These are phyloP conservation scores for Arachis hypogaea DNA, from an alignment of 306 rosid genomes.

Conservation along the genomic window DNA sequence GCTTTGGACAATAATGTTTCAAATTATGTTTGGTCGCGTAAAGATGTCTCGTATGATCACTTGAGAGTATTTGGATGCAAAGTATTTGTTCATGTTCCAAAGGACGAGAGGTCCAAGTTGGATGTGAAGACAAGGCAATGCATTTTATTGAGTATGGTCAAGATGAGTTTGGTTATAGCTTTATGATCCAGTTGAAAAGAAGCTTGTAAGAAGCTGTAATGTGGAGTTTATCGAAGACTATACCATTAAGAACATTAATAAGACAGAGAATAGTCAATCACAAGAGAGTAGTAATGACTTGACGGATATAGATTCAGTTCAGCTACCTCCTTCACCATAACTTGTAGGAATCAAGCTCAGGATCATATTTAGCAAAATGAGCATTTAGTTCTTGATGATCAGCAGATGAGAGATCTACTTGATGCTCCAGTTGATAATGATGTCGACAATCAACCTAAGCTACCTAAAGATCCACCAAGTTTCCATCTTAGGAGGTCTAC, in stretches of 20 bases:
- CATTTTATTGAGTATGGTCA: not conserved
- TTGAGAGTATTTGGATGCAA: not conserved
- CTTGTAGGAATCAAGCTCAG: not conserved
- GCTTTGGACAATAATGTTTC: not conserved
- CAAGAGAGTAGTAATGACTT: not conserved
- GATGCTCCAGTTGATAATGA: not conserved
- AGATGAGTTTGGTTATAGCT: not conserved
- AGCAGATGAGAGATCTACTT: not conserved
- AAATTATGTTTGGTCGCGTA: not conserved
- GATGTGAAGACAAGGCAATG: not conserved
- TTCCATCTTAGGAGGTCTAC: too few species aligned
- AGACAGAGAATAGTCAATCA: not conserved
- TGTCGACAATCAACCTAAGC: not conserved
- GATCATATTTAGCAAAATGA: not conserved
- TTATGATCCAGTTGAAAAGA: not conserved
- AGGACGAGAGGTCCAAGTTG: too few species aligned
- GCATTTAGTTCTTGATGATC: not conserved
- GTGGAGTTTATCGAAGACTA: not conserved
- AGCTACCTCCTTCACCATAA: not conserved
- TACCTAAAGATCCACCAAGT: not conserved
- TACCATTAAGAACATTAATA: not conserved
- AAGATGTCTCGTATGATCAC: not conserved
- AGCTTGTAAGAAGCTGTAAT: not conserved
- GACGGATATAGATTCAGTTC: not conserved
- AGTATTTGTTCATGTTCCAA: not conserved